Base-by-base conservation (phyloP, 140 eudicot species). In the Flaveria floridana region DNA sequence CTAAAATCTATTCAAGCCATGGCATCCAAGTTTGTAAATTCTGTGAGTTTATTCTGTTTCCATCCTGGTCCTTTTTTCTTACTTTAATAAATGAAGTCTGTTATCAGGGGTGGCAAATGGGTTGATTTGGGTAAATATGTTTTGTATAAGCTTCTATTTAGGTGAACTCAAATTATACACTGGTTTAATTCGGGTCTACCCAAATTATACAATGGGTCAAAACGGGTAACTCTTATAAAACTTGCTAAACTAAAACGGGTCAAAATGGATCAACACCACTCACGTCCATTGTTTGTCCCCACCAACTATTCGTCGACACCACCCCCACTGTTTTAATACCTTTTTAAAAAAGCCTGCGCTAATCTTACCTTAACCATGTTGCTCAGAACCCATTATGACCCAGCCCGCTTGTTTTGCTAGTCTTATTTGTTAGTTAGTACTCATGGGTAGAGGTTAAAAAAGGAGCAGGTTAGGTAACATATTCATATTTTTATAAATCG, bases 11-110 rank as follows among this genome's bases (percentile, higher is more conserved):
- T 87, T 79, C 99, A 94, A 81, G 68, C 85, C 25, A 84, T 90
- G 96, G 91, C 99, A 75, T 85, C 96, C 47, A 90, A 90, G 78
- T 82, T 94, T 84, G 87, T 82, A 78, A 84, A 94, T 85, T 86
- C 96, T 82, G 97, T 94, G 68, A 90, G 99, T 81, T 72, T 69
- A 30, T 63, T 37, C 18, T 23, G 19, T 52, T 16, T 52, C 23
- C n/a, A 3, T n/a, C 21, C 6, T 1, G 18, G 34, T 58, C 65
- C 19, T 61, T 61, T 3, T 61, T 11, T 61, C 71, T 63, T 70
- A 23, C 56, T 59, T 44, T 7, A 42, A 25, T 23, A 16, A 55
- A 16, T 39, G 18, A 73, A 21, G n/a, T 51, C 64, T 34, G 62
- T 74, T 59, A 15, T 44, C 52, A 25, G 50, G 50, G 50, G 50